Conservation (phyloP, 2,329 filamentous ascomycete genomes). For the Fusarium sp. region DNA sequence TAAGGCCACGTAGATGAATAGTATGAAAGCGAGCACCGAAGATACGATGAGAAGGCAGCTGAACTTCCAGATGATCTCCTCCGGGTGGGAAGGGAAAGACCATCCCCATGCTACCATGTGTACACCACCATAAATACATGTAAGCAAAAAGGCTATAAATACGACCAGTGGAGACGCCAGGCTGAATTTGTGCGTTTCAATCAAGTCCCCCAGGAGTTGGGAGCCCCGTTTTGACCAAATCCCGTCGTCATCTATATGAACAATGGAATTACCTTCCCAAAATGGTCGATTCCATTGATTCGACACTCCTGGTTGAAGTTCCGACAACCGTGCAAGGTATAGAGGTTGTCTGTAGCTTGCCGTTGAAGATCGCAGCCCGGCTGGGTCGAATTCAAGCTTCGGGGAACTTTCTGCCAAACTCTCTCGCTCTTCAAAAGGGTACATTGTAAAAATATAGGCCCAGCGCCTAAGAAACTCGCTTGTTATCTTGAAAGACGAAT, state of each 20-base stretch:
- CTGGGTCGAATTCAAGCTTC: no score
- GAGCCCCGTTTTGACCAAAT: no score
- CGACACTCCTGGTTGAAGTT: no score
- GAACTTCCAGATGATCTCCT: neutral
- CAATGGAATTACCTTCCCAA: neutral
- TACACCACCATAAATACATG: neutral
- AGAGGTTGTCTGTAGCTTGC: no score
- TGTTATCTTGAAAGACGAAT: no score
- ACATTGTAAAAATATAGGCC: no score
- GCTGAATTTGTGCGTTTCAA: accelerated
- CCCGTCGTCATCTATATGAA: accelerated
- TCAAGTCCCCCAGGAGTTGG: accelerated
- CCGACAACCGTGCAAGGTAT: no score
- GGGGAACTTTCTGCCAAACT: no score
- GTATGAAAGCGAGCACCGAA: no score
- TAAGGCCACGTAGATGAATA: accelerated
- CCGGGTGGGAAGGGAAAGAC: neutral
- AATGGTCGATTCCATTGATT: neutral
- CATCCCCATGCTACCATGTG: neutral
- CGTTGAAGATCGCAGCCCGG: no score
- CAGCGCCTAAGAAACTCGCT: no score
- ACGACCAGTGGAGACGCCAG: accelerated
- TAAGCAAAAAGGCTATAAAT: accelerated
- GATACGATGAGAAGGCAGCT: neutral
- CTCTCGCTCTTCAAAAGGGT: no score